These are phyloP conservation scores for Exserohilum turcica DNA, from an alignment of 2,329 filamentous ascomycete genomes.

Conservation along the genomic window DNA sequence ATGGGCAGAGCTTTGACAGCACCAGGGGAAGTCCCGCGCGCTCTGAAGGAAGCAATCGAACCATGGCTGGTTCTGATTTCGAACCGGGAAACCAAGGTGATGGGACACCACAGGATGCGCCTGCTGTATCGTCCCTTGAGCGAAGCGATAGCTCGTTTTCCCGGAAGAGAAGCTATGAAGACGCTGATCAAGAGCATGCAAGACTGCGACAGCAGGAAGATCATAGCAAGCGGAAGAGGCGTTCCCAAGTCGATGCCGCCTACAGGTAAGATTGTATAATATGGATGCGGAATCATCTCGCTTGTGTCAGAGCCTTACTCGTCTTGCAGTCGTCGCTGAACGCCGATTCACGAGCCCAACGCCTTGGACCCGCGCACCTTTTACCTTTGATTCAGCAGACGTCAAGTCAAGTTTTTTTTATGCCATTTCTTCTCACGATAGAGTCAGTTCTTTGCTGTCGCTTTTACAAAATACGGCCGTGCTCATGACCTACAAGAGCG, in stretches of 20 bases:
- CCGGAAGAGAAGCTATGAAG: constrained; percentile 46
- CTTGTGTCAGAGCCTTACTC: constrained; percentile 6
- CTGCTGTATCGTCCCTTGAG: constrained; percentile 25
- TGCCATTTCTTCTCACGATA: background rate
- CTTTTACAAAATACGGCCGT: background rate
- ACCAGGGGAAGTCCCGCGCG: constrained; percentile 37
- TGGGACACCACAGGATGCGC: constrained; percentile 15
- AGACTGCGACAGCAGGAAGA: constrained; percentile 45
- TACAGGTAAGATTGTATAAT: constrained; percentile 37
- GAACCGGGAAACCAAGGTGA: constrained; percentile 31
- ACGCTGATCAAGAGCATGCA: constrained; percentile 40
- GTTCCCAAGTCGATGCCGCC: constrained; percentile 42
- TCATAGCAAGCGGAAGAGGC: constrained; percentile 44
- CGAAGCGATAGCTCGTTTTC: constrained; percentile 41
- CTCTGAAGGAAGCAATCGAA: constrained; percentile 44
- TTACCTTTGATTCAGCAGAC: background rate
- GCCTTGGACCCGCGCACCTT: background rate
- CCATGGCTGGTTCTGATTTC: constrained; percentile 44
- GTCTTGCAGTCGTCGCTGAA: constrained; percentile 20
- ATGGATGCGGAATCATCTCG: background rate
- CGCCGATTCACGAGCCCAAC: background rate
- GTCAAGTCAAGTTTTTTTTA: background rate
- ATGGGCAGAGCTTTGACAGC: constrained; percentile 23
- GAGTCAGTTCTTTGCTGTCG: background rate
- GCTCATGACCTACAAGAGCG: constrained; percentile 1